Percentiles rank a stretch among this genome's conserved stretches.
Evolutionary conservation across 768 basidiomycete species (phyloP).

Genomic region (Podaxis sp.): DNA sequence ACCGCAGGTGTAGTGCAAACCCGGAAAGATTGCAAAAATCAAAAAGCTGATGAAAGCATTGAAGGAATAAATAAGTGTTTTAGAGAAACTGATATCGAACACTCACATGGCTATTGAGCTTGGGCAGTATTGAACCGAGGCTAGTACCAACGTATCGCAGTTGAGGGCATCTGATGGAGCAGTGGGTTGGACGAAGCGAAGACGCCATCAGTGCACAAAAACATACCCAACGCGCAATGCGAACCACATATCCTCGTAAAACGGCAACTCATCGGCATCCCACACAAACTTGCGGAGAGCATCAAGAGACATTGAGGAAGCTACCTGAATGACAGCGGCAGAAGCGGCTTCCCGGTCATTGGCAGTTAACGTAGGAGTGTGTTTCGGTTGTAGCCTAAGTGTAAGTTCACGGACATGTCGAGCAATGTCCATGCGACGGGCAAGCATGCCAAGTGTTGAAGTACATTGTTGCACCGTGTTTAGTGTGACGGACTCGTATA

Average conservation of each 20-base stretch:
- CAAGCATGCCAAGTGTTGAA: constrained; percentile 67
- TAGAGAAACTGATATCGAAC: constrained; percentile 4
- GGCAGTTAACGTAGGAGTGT: constrained; percentile 23
- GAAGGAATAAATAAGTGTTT: not conserved
- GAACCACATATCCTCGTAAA: constrained; percentile 77
- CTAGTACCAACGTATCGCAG: constrained; percentile 62
- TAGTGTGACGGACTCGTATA: constrained; percentile 62
- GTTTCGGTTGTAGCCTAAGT: constrained; percentile 40
- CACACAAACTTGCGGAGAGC: constrained; percentile 68
- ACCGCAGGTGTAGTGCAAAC: constrained; percentile 61
- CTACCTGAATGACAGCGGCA: constrained; percentile 50
- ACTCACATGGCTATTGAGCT: constrained; percentile 61
- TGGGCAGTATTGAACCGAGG: constrained; percentile 60
- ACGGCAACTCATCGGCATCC: constrained; percentile 69
- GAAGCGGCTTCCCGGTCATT: constrained; percentile 43
- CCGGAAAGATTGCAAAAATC: constrained; percentile 63
- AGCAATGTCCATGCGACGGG: constrained; percentile 50
- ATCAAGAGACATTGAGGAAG: constrained; percentile 51
- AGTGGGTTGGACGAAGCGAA: constrained; percentile 10
- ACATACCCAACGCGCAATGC: constrained; percentile 64
- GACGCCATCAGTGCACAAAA: constrained; percentile 3
- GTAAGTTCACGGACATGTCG: constrained; percentile 65
- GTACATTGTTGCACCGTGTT: constrained; percentile 57
- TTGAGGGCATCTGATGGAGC: constrained; percentile 57
- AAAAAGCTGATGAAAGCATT: constrained; percentile 49